phyloP scores from a whole-genome alignment of 768 basidiomycete genomes.

The Boletus rubescentipes region DNA sequence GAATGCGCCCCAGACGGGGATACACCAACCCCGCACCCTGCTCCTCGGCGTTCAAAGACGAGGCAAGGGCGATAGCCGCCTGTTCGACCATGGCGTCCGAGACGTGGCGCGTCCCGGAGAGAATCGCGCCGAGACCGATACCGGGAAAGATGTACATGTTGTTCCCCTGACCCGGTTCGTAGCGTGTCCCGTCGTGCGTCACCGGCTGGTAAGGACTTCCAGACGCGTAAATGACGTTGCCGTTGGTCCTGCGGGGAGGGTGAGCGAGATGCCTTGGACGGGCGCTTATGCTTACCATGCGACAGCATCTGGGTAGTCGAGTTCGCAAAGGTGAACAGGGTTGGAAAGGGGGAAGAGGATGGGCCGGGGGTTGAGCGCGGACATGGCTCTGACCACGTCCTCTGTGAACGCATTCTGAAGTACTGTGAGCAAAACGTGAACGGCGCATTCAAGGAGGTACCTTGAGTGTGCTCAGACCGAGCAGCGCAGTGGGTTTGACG shows the following conservation, averaged over 20 bases:
- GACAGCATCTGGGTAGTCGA: conserved; percentile 61
- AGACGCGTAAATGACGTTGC: conserved; percentile 67
- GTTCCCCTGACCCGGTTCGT: conserved; percentile 76
- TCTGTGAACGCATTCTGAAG: conserved; percentile 57
- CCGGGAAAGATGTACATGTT: conserved; percentile 74
- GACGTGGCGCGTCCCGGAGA: conserved; percentile 55
- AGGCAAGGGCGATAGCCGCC: conserved; percentile 58
- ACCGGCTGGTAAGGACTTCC: conserved; percentile 67
- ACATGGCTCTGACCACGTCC: conserved; percentile 62
- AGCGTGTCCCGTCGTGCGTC: conserved; percentile 43
- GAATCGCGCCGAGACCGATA: conserved; percentile 61
- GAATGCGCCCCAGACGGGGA: conserved; percentile 63
- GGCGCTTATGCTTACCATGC: conserved; percentile 40
- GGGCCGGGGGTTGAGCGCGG: conserved; percentile 61
- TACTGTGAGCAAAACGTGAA: not conserved
- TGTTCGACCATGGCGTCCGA: conserved; percentile 72
- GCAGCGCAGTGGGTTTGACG: conserved; percentile 74
- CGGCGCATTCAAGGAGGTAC: conserved; percentile 1
- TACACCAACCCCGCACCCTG: conserved; percentile 56
- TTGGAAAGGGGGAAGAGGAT: conserved; percentile 84
- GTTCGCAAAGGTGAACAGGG: conserved; percentile 59
- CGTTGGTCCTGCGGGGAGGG: conserved; percentile 50
- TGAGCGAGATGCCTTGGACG: not conserved
- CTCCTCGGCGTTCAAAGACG: conserved; percentile 58
- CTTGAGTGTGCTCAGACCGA: conserved; percentile 66